Evolutionary conservation across 176 grass and related monocot species (phyloP), one percentile per base, ranked within the genome.

Genomic region (Secale cereale): DNA sequence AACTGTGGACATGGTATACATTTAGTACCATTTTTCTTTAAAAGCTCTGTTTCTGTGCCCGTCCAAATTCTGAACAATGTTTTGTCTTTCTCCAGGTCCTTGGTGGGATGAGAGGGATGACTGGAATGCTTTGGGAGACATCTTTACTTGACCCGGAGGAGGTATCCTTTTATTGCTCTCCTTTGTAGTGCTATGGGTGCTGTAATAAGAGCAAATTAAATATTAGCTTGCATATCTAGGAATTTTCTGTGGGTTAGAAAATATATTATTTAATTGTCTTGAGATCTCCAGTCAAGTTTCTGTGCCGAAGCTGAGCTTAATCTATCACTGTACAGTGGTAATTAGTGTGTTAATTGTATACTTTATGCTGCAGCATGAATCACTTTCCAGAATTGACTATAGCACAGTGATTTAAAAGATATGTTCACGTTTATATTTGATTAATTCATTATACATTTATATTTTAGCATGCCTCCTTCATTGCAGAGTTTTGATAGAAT

Each of bases 21-120:
- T 87, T 70, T 70, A 70, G 17, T 65, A 57, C n/a, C 19, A 57
- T 54, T 63, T 77, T 0, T 29, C 59, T 54, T 31, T 81, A 36
- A 67, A 65, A 64, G 54, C 39, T 56, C 10, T 31, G 12, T 80
- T 77, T 35, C 14, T 65, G 74, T 14, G 59, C 83, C 28, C 25
- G 12, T 14, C 16, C 65, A 36, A 74, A 64, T 87, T 46, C 39
- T 36, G n/a, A 84, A 77, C 59, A 35, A 30, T 83, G 41, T 87
- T 80, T 43, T 23, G 20, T 4, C 77, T 89, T 80, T 37, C 28
- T 29, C 10, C 73, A 96, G 97, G 97, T 99, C 75, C 94, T 99
- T 89, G 94, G 97, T 91, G 97, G 97, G 85, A 99, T 99, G 97
- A 96, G 97, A 85, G 93, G 97, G 89, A 96, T 96, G 97, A 92